Percentiles rank a stretch among this genome's conserved stretches.
These are phyloP conservation scores for Canavalia ensiformis DNA, from an alignment of 306 rosid species.

Conservation along the genomic window DNA sequence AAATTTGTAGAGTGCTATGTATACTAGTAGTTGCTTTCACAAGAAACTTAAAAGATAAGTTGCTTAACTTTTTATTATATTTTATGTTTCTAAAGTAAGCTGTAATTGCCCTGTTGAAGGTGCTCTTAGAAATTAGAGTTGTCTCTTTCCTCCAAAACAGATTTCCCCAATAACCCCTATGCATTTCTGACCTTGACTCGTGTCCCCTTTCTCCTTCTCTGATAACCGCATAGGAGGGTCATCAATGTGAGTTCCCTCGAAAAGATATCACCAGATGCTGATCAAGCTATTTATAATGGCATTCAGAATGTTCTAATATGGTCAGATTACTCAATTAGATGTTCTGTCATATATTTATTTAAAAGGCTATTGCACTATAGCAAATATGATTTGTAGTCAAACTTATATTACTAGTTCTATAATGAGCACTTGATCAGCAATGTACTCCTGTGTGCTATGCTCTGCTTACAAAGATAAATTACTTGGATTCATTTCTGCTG, in stretches of 20 bases:
- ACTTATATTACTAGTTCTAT: constrained; percentile 1
- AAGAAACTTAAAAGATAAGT: too few relatives aligned
- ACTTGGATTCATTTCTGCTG: constrained; percentile 29
- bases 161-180: background rate
- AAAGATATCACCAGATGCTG: constrained; percentile 9
- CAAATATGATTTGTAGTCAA: background rate
- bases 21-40: too few relatives aligned
- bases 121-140: background rate
- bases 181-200: background rate
- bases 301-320: constrained; percentile 3
- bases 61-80: too few relatives aligned
- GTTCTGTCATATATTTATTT: background rate
- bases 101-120: too few relatives aligned
- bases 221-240: background rate
- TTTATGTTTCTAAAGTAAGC: too few relatives aligned
- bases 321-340: constrained; percentile 38
- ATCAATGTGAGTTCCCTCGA: background rate
- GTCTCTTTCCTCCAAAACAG: background rate
- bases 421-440: background rate
- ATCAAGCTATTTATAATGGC: constrained; percentile 39
- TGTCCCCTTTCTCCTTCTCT: background rate
- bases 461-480: constrained; percentile 38
- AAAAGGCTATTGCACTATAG: constrained; percentile 5
- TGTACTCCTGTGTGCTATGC: constrained; percentile 37
- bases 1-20: too few relatives aligned